Evolutionary conservation across 306 rosid genomes (phyloP).

Genomic region (Echinosophora koreensis): DNA sequence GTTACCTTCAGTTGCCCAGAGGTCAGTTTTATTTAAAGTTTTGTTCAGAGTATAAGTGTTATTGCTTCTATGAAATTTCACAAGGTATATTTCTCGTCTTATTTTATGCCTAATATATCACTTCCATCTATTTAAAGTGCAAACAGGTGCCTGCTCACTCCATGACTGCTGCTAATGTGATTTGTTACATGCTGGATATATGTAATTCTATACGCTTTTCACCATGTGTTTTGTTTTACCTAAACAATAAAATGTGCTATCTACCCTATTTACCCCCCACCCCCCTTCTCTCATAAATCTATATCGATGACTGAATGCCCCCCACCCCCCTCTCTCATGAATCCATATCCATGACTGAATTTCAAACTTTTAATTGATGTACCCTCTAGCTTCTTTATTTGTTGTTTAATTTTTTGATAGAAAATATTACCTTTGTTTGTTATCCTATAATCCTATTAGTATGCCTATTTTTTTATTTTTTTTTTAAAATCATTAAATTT

Average conservation of each 20-base stretch:
- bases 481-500: not conserved
- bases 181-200: not conserved
- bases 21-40: slow-evolving; percentile 58
- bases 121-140: slow-evolving; percentile 1
- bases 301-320: too few species aligned
- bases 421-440: not conserved
- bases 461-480: too few species aligned
- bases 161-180: not conserved
- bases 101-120: slow-evolving; percentile 7
- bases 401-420: not conserved
- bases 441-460: not conserved
- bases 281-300: not conserved
- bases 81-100: not conserved
- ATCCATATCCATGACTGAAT: not conserved
- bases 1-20: slow-evolving; percentile 66
- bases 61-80: slow-evolving; percentile 13
- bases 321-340: too few species aligned
- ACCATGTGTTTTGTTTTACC: not conserved
- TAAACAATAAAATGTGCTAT: not conserved
- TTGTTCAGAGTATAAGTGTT: slow-evolving; percentile 13
- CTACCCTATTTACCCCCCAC: not conserved
- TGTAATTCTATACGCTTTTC: not conserved
- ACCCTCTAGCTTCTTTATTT: not conserved
- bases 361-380: slow-evolving; percentile 8
- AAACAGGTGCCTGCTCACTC: not conserved